Evolutionary conservation across 768 basidiomycete genomes (phyloP), one percentile per base, ranked within the genome.

Genomic region (Mycena galericulata): DNA sequence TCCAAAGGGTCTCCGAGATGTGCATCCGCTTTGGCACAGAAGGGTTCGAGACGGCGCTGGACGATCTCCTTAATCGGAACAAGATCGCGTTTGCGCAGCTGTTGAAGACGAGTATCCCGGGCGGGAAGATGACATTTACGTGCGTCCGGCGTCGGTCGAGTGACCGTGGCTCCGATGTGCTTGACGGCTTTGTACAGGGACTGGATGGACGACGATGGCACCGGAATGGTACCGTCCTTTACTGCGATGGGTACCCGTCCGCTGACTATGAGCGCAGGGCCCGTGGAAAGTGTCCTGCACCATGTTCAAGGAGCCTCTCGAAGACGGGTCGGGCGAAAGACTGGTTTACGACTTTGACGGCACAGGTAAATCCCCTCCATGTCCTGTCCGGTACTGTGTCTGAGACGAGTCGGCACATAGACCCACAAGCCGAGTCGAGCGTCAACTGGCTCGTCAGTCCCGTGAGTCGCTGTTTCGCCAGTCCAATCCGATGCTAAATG

Each of bases 181-280:
- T n/a, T 65, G 73, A 77, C 55, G 30, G 24, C 20, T 65, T 63
- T n/a, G 58, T 66, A 36, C 45, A 75, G 76, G 41, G 78, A 79
- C 43, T 79, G 73, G 57, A 77, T 79, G 60, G 78, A 79, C 62
- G 78, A 78, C 43, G 77, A 78, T 65, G 77, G 77, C 20, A 73
- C 73, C 43, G 76, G 75, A 4, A 57, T 68, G 29, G 77, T 60
- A 24, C 14, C 14, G 24, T 50, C 11, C 5, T 36, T 29, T 14
- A 26, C 3, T 26, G 9, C 4, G 36, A 24, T 38, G 29, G 20
- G 15, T 34, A 7, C n/a, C n/a, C n/a, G n/a, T 41, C 32, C 17
- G 1, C 30, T 47, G 40, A 45, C 34, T 15, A 46, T 41, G 34
- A 11, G 6, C 15, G 8, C 34, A 69, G 64, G 69, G 69, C 12